A percentile compares a stretch with the other conserved stretches of the same genome.
Conservation (phyloP, 257 asterid species). For the Nicotiana knightiana region DNA sequence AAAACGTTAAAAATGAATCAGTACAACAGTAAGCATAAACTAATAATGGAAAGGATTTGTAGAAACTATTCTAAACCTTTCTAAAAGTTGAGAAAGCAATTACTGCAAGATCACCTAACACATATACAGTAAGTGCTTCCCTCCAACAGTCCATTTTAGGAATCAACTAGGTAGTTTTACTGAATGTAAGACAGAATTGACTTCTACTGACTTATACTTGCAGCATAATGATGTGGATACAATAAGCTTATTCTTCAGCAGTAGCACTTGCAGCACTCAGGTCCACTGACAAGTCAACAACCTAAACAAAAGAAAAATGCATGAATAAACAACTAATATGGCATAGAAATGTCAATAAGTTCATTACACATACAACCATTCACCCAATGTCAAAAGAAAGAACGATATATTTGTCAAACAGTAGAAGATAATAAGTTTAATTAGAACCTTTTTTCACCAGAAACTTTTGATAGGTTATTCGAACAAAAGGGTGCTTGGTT, state of each 20-base stretch:
- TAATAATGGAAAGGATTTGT: not conserved
- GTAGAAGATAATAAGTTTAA: not conserved
- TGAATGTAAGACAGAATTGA: not conserved
- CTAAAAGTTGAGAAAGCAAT: not conserved
- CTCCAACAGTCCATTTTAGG: not conserved
- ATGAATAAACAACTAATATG: not conserved
- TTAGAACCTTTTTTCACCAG: not conserved
- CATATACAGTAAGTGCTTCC: not conserved
- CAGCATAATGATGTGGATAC: conserved; percentile 7
- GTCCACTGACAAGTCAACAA: conserved; percentile 85
- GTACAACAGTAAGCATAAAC: not conserved
- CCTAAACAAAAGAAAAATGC: conserved; percentile 27
- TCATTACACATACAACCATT: not conserved
- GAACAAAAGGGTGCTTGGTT: not conserved
- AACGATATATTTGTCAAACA: not conserved
- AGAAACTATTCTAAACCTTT: not conserved
- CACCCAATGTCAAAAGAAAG: not conserved
- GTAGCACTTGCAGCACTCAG: conserved; percentile 89
- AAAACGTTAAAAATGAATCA: not conserved
- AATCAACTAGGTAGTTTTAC: not conserved
- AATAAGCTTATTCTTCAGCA: conserved; percentile 46
- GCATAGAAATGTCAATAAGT: not conserved
- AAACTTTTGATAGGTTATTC: not conserved
- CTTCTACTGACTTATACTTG: conserved; percentile 1
- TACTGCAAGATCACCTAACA: not conserved